These are phyloP conservation scores for Marasmius oreades DNA, from an alignment of 1,284 basidiomycete species.

Conservation along the genomic window DNA sequence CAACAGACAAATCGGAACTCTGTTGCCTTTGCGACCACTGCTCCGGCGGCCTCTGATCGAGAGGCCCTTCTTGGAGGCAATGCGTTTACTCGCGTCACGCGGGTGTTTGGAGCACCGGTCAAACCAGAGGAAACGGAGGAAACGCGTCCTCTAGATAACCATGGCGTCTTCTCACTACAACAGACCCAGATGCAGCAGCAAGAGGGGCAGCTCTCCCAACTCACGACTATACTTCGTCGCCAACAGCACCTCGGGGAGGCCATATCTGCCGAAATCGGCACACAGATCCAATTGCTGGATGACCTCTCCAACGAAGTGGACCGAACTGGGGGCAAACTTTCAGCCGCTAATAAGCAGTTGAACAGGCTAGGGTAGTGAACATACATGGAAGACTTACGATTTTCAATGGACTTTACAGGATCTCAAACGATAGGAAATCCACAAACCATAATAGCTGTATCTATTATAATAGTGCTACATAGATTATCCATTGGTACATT, in stretches of 20 bases:
- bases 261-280: conserved; percentile 79
- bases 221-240: conserved; percentile 80
- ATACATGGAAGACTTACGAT: not conserved
- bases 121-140: conserved; percentile 77
- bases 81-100: conserved; percentile 49
- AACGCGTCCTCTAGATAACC: conserved; percentile 85
- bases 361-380: conserved; percentile 57
- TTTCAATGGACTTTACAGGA: conserved; percentile 4
- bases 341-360: conserved; percentile 77
- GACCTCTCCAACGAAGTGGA: conserved; percentile 75
- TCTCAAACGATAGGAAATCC: not conserved
- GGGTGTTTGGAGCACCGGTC: conserved; percentile 73
- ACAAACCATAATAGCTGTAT: conserved; percentile 5
- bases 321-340: conserved; percentile 71
- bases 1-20: conserved; percentile 34
- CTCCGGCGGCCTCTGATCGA: conserved; percentile 57
- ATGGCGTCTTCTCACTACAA: conserved; percentile 79
- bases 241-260: conserved; percentile 88
- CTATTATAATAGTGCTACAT: conserved; percentile 7
- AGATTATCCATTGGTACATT: not conserved
- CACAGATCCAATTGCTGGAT: conserved; percentile 88
- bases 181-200: conserved; percentile 79
- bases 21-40: conserved; percentile 27
- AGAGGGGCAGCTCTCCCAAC: conserved; percentile 75
- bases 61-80: conserved; percentile 54